phyloP scores from a whole-genome alignment of 2,329 filamentous ascomycete genomes.

The Tolypocladium sp. region DNA sequence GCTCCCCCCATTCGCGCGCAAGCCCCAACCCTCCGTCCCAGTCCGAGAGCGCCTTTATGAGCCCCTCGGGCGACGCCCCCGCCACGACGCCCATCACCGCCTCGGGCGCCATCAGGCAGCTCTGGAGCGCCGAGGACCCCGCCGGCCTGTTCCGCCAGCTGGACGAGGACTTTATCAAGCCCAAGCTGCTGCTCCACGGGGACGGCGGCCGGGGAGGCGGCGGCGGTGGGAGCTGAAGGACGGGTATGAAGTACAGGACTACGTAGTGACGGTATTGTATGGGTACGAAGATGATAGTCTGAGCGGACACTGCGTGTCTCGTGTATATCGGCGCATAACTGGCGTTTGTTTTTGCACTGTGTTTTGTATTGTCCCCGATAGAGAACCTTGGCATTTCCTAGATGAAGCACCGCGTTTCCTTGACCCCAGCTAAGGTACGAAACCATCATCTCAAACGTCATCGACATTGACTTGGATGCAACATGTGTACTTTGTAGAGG shows the following conservation, averaged over 20 bases:
- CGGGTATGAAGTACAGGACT: background rate
- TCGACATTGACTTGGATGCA: background rate
- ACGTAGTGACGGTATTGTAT: background rate
- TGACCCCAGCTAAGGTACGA: background rate
- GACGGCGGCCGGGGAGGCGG: slow-evolving; percentile 22
- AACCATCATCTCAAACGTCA: background rate
- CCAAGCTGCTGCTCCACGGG: slow-evolving; percentile 75
- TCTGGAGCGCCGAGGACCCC: slow-evolving; percentile 81
- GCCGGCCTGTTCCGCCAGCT: slow-evolving; percentile 84
- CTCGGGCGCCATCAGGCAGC: slow-evolving; percentile 65
- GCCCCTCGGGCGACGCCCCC: slow-evolving; percentile 18
- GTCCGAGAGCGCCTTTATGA: slow-evolving; percentile 18
- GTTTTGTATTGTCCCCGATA: background rate
- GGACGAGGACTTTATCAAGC: slow-evolving; percentile 95
- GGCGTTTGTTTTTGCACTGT: background rate
- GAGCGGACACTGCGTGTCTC: background rate
- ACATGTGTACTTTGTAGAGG: background rate
- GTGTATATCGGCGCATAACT: background rate
- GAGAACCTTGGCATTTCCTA: background rate
- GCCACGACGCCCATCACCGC: slow-evolving; percentile 50
- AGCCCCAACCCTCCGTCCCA: slow-evolving; percentile 15
- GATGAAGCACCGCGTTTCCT: background rate
- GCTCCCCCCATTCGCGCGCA: slow-evolving; percentile 24
- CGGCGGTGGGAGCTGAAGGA: slow-evolving; percentile 8
- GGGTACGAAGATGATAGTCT: background rate